Evolutionary conservation across 257 asterid genomes (phyloP).

Genomic region (Primulina eburnea): DNA sequence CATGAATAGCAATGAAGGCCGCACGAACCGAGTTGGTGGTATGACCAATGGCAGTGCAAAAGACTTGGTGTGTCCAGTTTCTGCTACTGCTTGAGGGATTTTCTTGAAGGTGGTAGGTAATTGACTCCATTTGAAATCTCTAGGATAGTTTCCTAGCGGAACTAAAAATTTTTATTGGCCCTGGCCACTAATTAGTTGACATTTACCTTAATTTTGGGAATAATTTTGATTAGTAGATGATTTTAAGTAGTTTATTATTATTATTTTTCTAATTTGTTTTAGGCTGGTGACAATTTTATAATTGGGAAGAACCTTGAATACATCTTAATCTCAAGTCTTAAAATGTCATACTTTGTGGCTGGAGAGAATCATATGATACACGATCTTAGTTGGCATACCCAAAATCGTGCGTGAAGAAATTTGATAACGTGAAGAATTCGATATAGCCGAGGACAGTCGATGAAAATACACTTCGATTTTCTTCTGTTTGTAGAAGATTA

Average conservation of each 20-base stretch:
- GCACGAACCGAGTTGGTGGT: slow-evolving; percentile 49
- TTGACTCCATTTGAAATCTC: not conserved
- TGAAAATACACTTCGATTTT: no score
- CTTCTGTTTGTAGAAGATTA: no score
- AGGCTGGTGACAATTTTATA: slow-evolving; percentile 5
- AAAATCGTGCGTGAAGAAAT: no score
- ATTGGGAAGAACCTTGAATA: no score
- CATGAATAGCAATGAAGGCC: slow-evolving; percentile 41
- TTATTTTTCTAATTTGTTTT: not conserved
- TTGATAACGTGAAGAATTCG: no score
- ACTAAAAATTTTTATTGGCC: slow-evolving; percentile 19
- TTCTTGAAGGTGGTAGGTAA: slow-evolving; percentile 16
- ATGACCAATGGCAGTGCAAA: slow-evolving; percentile 53
- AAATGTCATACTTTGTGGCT: no score
- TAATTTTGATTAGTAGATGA: slow-evolving; percentile 28
- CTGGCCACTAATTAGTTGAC: slow-evolving; percentile 26
- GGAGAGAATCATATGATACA: no score
- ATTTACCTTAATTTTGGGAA: slow-evolving; percentile 29
- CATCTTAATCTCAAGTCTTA: no score
- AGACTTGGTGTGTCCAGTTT: slow-evolving; percentile 50
- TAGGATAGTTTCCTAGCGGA: not conserved
- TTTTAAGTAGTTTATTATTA: slow-evolving; percentile 16
- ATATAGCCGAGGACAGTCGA: no score
- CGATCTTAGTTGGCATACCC: no score
- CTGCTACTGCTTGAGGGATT: slow-evolving; percentile 64